Base-by-base conservation (phyloP, 441 rosid species). In the Mallotus japonicus region DNA sequence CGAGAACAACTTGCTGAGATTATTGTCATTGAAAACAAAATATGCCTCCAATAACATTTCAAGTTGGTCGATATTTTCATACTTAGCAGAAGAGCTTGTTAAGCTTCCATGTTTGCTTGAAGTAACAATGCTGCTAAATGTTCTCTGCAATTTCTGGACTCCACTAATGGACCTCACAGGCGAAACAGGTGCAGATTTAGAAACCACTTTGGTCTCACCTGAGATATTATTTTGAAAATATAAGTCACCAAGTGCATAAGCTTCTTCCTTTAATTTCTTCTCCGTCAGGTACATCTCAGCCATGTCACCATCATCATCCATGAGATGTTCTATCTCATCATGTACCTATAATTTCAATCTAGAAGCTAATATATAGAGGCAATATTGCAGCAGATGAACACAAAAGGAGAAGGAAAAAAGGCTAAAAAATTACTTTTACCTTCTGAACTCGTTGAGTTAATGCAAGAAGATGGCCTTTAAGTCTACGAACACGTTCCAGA, bases 251-350 rank as follows among this genome's bases (percentile, higher is more conserved):
- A 84, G 75, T 59, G 81, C 83, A 82, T 82, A 85, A 81, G 86
- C 89, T 81, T 95, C 97, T 42, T 74, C 77, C 79, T 86, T 88
- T 80, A 79, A 87, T 77, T 89, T 95, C 81, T 95, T 95, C 85
- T 95, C 98, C 0, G 99, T 93, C 63, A 92, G 89, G 80, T 95
- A 88, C 99, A 92, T 93, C 84, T 90, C 96, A 79, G 98, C 99
- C 99, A 95, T 95, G 81, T 95, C 99, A 42, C 89, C 97, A 75
- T 95, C 99, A 84, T 95, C 99, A 74, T 95, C 98, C 98, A 92
- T 92, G 67, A 95, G 89, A 81, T 91, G 96, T 77, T 95, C 99
- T 77, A 92, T 90, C 80, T 95, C 98, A 85, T 95, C 97, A 40
- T 85, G 89, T 54, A 92, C 95, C 99, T 95, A 83, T 76, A 87